Percentiles rank a stretch among this genome's conserved stretches.
Conservation (phyloP, 306 rosid genomes). For the Citrullus mucosospermus region DNA sequence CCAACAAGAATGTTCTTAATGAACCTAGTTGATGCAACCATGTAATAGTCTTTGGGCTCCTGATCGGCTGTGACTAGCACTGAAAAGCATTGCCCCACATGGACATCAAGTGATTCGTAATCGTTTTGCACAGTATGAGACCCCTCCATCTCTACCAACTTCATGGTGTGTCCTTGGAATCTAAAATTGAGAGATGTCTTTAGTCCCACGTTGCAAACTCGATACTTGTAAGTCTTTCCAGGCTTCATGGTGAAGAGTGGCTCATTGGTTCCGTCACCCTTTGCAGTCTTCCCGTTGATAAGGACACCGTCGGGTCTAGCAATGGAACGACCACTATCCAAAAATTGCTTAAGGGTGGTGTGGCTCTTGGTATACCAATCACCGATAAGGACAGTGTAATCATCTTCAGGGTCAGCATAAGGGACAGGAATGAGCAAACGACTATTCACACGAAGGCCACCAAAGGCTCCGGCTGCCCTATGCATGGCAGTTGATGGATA, state of each 20-base stretch:
- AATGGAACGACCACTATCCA: conserved; percentile 47
- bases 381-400: conserved; percentile 60
- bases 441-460: conserved; percentile 58
- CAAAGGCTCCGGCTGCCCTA: conserved; percentile 34
- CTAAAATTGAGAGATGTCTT: conserved; percentile 59
- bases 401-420: conserved; percentile 67
- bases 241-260: conserved; percentile 67
- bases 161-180: conserved; percentile 57
- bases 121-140: conserved; percentile 64
- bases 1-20: conserved; percentile 21
- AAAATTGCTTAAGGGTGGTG: conserved; percentile 15
- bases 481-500: background rate
- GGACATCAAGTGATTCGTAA: conserved; percentile 66
- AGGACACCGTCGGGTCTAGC: conserved; percentile 59
- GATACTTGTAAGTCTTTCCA: conserved; percentile 63
- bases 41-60: conserved; percentile 49
- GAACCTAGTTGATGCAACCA: conserved; percentile 69
- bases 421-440: conserved; percentile 73
- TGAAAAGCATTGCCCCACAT: conserved; percentile 51
- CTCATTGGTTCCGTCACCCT: conserved; percentile 43
- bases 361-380: conserved; percentile 85
- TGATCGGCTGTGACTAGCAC: conserved; percentile 63
- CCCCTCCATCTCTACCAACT: conserved; percentile 74
- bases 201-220: conserved; percentile 70
- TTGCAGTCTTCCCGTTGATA: conserved; percentile 47